phyloP scores from a whole-genome alignment of 1,284 basidiomycete genomes.

The Ustilago hordei region DNA sequence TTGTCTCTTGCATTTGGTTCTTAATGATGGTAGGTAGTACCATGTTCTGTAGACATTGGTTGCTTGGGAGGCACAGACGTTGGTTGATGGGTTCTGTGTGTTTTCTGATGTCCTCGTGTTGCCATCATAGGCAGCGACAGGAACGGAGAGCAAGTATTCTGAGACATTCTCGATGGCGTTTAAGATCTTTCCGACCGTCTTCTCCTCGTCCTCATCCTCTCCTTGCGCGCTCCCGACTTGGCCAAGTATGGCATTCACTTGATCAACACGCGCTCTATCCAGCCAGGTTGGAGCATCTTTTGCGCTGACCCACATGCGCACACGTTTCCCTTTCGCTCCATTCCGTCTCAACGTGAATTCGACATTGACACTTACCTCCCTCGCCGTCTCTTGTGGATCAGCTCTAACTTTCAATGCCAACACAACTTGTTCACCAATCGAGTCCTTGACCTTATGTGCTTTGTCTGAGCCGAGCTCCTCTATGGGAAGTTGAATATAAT shows the following conservation, averaged over 20 bases:
- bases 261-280: slow-evolving; percentile 18
- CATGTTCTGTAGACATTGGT: slow-evolving; percentile 42
- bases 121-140: not conserved
- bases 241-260: slow-evolving; percentile 18
- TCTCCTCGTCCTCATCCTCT: slow-evolving; percentile 11
- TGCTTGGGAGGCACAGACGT: not conserved
- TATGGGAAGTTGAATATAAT: slow-evolving; percentile 44
- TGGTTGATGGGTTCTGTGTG: not conserved
- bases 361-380: slow-evolving; percentile 26
- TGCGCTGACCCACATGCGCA: slow-evolving; percentile 25
- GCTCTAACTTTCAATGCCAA: slow-evolving; percentile 33
- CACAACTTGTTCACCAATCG: slow-evolving; percentile 23
- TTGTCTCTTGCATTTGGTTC: slow-evolving; percentile 41
- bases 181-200: slow-evolving; percentile 12
- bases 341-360: slow-evolving; percentile 20
- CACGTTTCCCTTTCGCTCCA: not conserved
- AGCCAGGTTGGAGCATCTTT: slow-evolving; percentile 38
- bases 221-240: not conserved
- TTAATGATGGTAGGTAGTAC: slow-evolving; percentile 58
- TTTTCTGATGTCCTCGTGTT: not conserved
- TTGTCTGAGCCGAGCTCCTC: slow-evolving; percentile 15
- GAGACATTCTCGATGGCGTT: slow-evolving; percentile 24
- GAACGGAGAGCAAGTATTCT: slow-evolving; percentile 23
- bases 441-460: slow-evolving; percentile 27
- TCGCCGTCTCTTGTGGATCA: slow-evolving; percentile 4